Conservation (phyloP, 257 asterid genomes). For the Rauvolfia tetraphylla region DNA sequence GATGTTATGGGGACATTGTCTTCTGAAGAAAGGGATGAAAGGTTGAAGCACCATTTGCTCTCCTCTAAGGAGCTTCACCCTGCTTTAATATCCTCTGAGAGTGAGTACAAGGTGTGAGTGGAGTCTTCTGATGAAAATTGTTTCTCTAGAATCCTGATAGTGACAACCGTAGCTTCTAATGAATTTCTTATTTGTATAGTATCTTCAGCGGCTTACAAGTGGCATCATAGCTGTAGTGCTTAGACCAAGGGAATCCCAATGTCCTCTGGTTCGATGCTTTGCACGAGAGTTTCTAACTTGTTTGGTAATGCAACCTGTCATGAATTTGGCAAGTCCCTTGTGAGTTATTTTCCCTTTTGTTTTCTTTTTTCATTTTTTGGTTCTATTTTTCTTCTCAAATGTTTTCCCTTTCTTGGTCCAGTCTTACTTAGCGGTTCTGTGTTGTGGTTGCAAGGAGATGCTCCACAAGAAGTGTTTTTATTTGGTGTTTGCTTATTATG, state of each 20-base stretch:
- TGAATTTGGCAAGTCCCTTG: slow-evolving; percentile 91
- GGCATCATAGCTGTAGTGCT: slow-evolving; percentile 86
- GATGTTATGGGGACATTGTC: slow-evolving; percentile 97
- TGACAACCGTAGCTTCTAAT: slow-evolving; percentile 29
- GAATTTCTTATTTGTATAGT: slow-evolving; percentile 37
- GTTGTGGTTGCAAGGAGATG: not conserved
- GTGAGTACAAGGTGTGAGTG: slow-evolving; percentile 99
- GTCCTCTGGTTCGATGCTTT: slow-evolving; percentile 88
- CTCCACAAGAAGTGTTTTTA: not conserved
- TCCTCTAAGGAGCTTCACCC: slow-evolving; percentile 95
- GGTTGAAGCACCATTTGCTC: slow-evolving; percentile 84
- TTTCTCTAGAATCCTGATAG: slow-evolving; percentile 15
- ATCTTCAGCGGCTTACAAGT: slow-evolving; percentile 91
- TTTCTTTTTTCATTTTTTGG: not conserved
- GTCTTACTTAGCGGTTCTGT: not conserved
- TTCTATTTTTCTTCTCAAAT: not conserved
- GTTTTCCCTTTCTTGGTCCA: not conserved
- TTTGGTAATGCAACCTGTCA: slow-evolving; percentile 87
- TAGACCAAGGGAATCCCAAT: slow-evolving; percentile 91
- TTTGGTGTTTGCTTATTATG: not conserved
- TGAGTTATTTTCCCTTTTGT: slow-evolving; percentile 41
- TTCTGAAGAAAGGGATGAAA: slow-evolving; percentile 96
- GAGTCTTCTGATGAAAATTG: slow-evolving; percentile 48
- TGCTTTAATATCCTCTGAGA: slow-evolving; percentile 89
- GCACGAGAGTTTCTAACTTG: slow-evolving; percentile 92